Base-by-base conservation (phyloP, 1,284 basidiomycete species). In the Trametes pubescens region DNA sequence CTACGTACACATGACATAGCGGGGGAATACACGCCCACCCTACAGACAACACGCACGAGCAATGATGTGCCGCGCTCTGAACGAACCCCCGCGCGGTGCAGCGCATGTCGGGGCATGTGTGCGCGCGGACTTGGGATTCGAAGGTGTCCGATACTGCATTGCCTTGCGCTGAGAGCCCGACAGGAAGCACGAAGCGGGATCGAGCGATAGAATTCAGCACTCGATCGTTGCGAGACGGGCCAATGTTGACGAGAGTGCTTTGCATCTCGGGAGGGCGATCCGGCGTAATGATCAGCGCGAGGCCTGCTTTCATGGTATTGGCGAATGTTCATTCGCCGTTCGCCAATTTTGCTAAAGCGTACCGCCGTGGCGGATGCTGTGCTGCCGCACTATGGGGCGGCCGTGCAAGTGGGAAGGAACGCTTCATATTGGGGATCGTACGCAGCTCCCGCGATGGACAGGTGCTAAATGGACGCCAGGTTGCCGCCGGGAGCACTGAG, bases 1-100 rank as follows among this genome's bases (percentile, higher is more conserved):
- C 47, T 65, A 65, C 64, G 64, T 65, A 65, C 56, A 34, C 37
- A 61, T 61, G 55, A 65, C 64, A 61, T 52, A 51, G 35, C 46
- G 16, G 26, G 32, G 46, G 8, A 10, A 24, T 21, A 24, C 34
- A 32, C 35, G 49, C 18, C 32, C 49, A 32, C 32, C 34, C 26
- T 2, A 32, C 49, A 51, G 10, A 24, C 49, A 8, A 18, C 49
- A 32, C 49, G 49, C 49, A 2, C 13, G 32, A 18, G 29, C 49
- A 32, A 32, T 55, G 10, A 34, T 26, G 29, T 8, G 29, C 34
- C 32, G 40, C 8, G 10, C 29, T 10, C 9, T 10, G 46, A 13
- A 34, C 21, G 13, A 53, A 2, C 26, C 13, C 24, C 16, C 14
- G 18, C 24, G 3, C 18, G 43, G 7, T 34, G 9, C 34, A 47